Evolutionary conservation across 345 rosid genomes (phyloP).

Genomic region (Capsella bursapastoris): DNA sequence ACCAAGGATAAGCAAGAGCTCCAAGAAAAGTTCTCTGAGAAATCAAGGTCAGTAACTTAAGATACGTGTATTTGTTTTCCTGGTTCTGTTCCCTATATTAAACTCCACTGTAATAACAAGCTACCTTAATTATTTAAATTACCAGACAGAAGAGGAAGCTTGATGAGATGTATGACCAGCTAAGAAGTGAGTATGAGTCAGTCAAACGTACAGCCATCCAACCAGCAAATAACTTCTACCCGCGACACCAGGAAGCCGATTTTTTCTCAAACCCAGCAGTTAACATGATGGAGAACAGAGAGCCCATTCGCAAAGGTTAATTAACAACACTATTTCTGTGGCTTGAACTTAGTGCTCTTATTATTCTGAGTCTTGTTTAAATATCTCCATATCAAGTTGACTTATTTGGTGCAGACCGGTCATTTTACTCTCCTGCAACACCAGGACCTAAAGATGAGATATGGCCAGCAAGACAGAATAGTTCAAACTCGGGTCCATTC

Average conservation of each 20-base stretch:
- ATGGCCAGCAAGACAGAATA: conserved; percentile 89
- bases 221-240: conserved; percentile 68
- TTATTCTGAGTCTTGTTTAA: conserved; percentile 40
- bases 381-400: conserved; percentile 66
- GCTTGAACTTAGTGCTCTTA: conserved; percentile 22
- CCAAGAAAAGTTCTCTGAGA: conserved; percentile 92
- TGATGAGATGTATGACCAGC: conserved; percentile 96
- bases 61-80: conserved; percentile 7
- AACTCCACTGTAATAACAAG: conserved; percentile 24
- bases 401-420: conserved; percentile 89
- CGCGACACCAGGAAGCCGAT: conserved; percentile 68
- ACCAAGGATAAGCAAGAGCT: conserved; percentile 95
- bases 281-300: conserved; percentile 69
- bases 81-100: conserved; percentile 13
- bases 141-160: conserved; percentile 95
- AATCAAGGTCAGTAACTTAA: conserved; percentile 64
- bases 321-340: conserved; percentile 24
- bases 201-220: conserved; percentile 81
- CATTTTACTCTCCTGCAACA: conserved; percentile 79
- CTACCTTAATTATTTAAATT: conserved; percentile 26
- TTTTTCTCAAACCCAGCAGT: conserved; percentile 66
- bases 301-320: conserved; percentile 74
- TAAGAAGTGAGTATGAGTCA: conserved; percentile 80
- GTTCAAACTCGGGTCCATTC: conserved; percentile 76
- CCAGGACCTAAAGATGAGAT: conserved; percentile 93